Evolutionary conservation across 805 yeast species (phyloP), one percentile per base, ranked within the genome.

Genomic region (Metschnikowia matae): DNA sequence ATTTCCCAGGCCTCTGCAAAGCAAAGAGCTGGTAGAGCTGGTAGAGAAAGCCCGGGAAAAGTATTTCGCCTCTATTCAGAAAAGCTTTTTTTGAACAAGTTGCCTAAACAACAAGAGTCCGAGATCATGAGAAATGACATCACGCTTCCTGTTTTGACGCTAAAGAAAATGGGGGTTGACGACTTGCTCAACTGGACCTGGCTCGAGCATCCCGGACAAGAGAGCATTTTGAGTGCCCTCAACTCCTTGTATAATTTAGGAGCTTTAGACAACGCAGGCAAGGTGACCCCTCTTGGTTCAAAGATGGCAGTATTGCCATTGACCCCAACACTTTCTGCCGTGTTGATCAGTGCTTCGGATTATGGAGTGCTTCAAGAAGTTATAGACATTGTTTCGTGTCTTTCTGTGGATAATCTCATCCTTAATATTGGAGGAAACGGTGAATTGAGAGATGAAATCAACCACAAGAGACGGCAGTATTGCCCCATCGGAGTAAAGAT

Each of bases 21-120:
- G 34, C 99, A 94, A 71, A 76, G 99, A 68, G 83, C 91, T 42
- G 99, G 99, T 66, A 87, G 99, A 77, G 98, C 99, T n/a, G 99
- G 99, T 54, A 89, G 99, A 81, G 98, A 94, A 69, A 81, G 86
- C 31, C 60, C 64, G 11, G 99, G 99, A 40, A 92, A 92, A 65
- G 88, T 94, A 40, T 94, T 77, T 68, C 71, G 98, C 52, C 69
- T 94, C 35, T 94, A 85, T 65, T 83, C 87, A 44, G 98, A 92
- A 59, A 64, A 70, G 1, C 85, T 87, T 51, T 92, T 80, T 59
- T 51, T 66, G 3, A 77, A 77, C 54, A 57, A 62, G 33, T 70
- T 94, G 48, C 83, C 86, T 0, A 71, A 75, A 43, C 94, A 89
- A 62, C 92, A 96, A 4, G 98, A 92, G 61, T 92, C 99, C 0